Conservation (phyloP, 352 stramenopile species). For the Pythium utonaiense region DNA sequence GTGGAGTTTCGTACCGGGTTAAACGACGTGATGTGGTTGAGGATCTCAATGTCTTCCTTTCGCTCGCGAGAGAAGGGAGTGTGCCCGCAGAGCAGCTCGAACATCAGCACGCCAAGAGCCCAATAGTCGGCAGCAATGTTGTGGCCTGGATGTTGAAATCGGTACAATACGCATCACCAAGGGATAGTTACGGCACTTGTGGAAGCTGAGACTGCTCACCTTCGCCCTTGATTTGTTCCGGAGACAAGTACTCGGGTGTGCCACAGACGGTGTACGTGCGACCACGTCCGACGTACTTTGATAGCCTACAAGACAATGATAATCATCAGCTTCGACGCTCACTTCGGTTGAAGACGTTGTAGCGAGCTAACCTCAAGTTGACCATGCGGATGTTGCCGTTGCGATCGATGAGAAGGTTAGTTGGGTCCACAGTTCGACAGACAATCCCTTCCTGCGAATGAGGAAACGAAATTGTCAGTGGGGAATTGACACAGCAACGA, state of each 20-base stretch:
- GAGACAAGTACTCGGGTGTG: conserved; percentile 81
- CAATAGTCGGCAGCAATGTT: conserved; percentile 91
- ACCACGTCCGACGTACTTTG: conserved; percentile 82
- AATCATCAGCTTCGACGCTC: too few relatives aligned
- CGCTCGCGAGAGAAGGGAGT: conserved; percentile 87
- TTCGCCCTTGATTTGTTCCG: conserved; percentile 86
- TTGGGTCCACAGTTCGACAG: conserved; percentile 71
- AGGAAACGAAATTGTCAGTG: too few relatives aligned
- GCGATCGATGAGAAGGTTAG: conserved; percentile 76
- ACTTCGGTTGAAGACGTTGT: too few relatives aligned
- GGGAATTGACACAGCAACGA: too few relatives aligned
- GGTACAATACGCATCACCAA: too few relatives aligned
- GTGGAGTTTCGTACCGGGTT: conserved; percentile 54
- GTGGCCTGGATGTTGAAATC: conserved; percentile 72
- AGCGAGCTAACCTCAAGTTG: conserved; percentile 85
- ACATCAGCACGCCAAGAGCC: conserved; percentile 92
- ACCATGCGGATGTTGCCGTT: conserved; percentile 82
- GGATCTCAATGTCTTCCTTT: conserved; percentile 84
- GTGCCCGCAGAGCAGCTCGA: conserved; percentile 88
- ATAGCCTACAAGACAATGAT: conserved; percentile 37
- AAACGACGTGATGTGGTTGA: conserved; percentile 84
- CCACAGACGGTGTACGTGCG: conserved; percentile 86
- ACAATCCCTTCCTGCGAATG: conserved; percentile 67
- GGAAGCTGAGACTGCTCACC: conserved; percentile 31
- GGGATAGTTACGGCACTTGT: too few relatives aligned